A percentile compares a stretch with the other conserved stretches of the same genome.
Evolutionary conservation across 148 eudicot species (phyloP).

Genomic region (Rhododendron ovatum): DNA sequence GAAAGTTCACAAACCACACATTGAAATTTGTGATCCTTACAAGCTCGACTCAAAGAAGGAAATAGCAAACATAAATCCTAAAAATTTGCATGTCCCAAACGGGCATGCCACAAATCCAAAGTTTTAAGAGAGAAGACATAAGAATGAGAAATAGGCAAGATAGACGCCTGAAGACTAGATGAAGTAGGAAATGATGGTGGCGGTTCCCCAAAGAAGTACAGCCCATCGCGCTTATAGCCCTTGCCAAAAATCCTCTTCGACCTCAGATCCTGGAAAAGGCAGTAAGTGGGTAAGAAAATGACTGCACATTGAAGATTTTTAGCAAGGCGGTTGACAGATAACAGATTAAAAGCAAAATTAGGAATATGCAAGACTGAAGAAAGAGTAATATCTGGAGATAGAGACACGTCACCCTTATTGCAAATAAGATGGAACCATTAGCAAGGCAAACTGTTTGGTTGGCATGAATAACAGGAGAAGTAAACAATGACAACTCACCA

Average conservation of each 20-base stretch:
- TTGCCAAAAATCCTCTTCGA: background rate
- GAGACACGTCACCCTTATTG: background rate
- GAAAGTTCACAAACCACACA: too few relatives aligned
- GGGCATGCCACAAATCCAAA: background rate
- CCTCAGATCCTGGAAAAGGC: background rate
- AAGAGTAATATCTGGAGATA: background rate
- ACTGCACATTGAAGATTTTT: background rate
- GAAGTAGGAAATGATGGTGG: background rate
- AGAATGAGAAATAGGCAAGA: background rate
- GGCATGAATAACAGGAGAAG: background rate
- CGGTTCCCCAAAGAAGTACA: background rate
- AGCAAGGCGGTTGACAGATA: background rate
- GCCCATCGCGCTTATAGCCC: background rate
- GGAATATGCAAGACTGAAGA: background rate
- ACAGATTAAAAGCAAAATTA: background rate
- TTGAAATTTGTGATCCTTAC: too few relatives aligned
- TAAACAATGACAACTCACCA: background rate
- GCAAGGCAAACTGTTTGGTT: background rate
- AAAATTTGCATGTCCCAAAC: too few relatives aligned
- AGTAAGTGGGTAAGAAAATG: background rate
- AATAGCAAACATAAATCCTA: too few relatives aligned
- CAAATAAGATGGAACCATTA: background rate
- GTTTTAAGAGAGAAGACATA: background rate
- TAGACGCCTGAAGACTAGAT: background rate
- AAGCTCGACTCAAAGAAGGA: too few relatives aligned